A percentile compares a stretch with the other conserved stretches of the same genome.
phyloP scores from a whole-genome alignment of 73 alveolate species.

The Halteria grandinella region DNA sequence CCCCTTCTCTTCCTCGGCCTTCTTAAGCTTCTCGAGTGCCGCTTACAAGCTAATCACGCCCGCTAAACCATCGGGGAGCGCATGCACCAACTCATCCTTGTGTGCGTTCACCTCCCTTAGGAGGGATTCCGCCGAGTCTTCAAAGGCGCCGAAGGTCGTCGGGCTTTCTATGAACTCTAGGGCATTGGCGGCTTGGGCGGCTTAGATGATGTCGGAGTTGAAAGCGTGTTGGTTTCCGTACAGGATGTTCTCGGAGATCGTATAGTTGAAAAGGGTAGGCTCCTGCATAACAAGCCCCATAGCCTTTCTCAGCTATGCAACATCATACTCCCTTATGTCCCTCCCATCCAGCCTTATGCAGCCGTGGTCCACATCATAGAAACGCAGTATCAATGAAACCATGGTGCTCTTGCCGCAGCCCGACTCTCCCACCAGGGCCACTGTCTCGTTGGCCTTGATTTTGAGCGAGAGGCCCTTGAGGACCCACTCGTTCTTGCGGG shows the following conservation, averaged over 20 bases:
- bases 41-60: background rate
- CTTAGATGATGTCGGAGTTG: conserved; percentile 78
- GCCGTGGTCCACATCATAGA: conserved; percentile 87
- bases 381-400: conserved; percentile 77
- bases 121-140: conserved; percentile 34
- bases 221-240: conserved; percentile 82
- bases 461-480: conserved; percentile 76
- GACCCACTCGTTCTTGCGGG: conserved; percentile 78
- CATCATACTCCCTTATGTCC: conserved; percentile 81
- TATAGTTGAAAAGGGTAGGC: conserved; percentile 85
- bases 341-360: conserved; percentile 81
- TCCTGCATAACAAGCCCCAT: conserved; percentile 97
- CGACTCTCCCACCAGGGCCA: conserved; percentile 89
- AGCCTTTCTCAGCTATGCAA: conserved; percentile 76
- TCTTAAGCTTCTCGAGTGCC: conserved; percentile 4
- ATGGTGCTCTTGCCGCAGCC: conserved; percentile 96
- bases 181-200: conserved; percentile 84
- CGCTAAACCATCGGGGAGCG: background rate
- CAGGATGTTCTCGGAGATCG: conserved; percentile 87
- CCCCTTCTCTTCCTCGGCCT: conserved; percentile 28
- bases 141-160: background rate
- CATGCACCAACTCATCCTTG: background rate
- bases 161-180: conserved; percentile 73
- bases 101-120: background rate
- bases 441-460: conserved; percentile 73